Evolutionary conservation across 2,329 filamentous ascomycete genomes (phyloP).

Genomic region (Westerdykella sp.): DNA sequence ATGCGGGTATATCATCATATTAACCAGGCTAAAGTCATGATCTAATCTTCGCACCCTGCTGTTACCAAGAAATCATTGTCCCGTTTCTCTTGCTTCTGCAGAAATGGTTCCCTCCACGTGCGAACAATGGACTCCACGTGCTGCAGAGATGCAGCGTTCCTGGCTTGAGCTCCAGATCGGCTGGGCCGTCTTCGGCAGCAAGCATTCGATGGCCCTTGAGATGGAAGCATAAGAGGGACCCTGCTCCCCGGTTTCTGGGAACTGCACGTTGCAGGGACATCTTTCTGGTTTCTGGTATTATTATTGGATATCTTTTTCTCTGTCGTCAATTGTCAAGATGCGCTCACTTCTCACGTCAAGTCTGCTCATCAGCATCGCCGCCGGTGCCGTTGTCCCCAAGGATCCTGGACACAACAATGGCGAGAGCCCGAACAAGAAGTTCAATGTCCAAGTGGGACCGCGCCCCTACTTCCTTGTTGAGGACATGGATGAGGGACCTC

Average conservation of each 20-base stretch:
- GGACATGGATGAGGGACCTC: conserved; percentile 33
- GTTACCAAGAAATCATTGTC: not conserved
- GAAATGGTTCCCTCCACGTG: not conserved
- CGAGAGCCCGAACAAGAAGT: conserved; percentile 9
- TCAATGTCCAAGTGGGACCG: conserved; percentile 33
- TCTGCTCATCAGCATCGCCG: conserved; percentile 23
- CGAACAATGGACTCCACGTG: too few relatives aligned
- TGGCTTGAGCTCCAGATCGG: not conserved
- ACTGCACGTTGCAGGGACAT: not conserved
- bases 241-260: not conserved
- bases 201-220: not conserved
- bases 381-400: conserved; percentile 21
- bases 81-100: not conserved
- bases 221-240: not conserved
- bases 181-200: not conserved
- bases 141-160: not conserved
- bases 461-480: conserved; percentile 35
- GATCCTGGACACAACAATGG: conserved; percentile 9
- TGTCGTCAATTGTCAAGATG: conserved; percentile 14
- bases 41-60: not conserved
- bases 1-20: not conserved
- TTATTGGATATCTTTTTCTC: not conserved
- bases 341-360: conserved; percentile 22
- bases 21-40: not conserved
- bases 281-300: not conserved